Evolutionary conservation across 2,329 filamentous ascomycete species (phyloP).

Genomic region (Alternaria angustiovoidea): DNA sequence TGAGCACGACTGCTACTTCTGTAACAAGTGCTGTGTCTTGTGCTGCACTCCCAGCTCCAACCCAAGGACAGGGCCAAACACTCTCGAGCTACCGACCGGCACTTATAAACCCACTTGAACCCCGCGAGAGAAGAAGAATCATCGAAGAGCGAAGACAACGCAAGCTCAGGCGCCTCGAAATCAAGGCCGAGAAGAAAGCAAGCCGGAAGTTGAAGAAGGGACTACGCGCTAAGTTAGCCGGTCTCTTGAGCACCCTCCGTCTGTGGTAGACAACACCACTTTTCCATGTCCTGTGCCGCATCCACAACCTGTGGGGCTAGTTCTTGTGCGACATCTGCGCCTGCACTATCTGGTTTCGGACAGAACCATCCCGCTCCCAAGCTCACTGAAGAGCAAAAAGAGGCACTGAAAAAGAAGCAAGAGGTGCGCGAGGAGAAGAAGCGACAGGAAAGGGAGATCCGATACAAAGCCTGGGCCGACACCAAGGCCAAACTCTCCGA

Average conservation of each 20-base stretch:
- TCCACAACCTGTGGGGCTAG: neutral
- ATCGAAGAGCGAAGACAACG: conserved; percentile 9
- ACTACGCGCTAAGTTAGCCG: neutral
- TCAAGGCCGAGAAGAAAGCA: neutral
- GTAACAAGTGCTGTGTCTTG: conserved; percentile 5
- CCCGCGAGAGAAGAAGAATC: neutral
- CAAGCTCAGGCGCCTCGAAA: neutral
- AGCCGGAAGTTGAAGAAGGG: neutral
- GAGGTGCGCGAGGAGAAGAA: neutral
- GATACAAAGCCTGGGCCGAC: neutral
- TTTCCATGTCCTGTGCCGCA: neutral
- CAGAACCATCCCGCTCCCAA: neutral
- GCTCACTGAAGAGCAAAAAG: neutral
- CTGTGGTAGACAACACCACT: neutral
- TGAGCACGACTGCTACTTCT: conserved; percentile 6
- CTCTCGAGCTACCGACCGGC: neutral
- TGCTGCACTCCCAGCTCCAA: conserved; percentile 1
- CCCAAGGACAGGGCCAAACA: conserved; percentile 1
- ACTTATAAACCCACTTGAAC: conserved; percentile 1
- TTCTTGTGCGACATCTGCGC: neutral
- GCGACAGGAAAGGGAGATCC: neutral
- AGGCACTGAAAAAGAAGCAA: neutral
- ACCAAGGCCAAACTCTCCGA: neutral
- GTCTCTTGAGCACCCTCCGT: neutral
- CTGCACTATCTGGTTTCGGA: neutral